Percentiles rank a stretch among this genome's conserved stretches.
Evolutionary conservation across 148 eudicot species (phyloP).

Genomic region (Vaccinium darrowii): DNA sequence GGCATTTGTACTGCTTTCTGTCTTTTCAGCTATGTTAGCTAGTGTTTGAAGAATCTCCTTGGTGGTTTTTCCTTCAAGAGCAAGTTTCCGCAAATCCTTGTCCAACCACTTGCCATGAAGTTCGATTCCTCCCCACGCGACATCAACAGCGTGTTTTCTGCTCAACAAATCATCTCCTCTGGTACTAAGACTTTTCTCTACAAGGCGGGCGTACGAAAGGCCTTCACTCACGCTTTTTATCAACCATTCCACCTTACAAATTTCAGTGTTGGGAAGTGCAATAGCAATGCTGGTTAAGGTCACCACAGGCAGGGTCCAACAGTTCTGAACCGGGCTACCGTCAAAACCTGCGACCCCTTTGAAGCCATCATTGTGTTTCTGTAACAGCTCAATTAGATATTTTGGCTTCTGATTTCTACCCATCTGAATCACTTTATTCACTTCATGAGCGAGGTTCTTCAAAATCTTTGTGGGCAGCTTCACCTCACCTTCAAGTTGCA

Average conservation of each 20-base stretch:
- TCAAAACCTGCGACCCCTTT: not conserved
- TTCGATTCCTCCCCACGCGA: slow-evolving; percentile 4
- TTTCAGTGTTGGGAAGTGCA: slow-evolving; percentile 4
- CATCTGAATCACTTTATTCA: not conserved
- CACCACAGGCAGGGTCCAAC: slow-evolving; percentile 10
- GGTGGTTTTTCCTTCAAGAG: not conserved
- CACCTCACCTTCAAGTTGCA: not conserved
- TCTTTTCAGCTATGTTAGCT: not conserved
- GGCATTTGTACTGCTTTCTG: not conserved
- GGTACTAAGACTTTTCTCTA: not conserved
- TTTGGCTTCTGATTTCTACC: not conserved
- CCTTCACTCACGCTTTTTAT: not conserved
- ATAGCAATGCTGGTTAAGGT: slow-evolving; percentile 9
- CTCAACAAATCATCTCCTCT: not conserved
- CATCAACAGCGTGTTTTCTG: not conserved
- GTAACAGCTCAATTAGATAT: not conserved
- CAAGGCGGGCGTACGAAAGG: not conserved
- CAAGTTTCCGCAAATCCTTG: not conserved
- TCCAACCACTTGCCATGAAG: slow-evolving; percentile 10
- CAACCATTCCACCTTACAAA: not conserved
- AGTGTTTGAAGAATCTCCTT: not conserved
- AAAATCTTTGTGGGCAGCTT: not conserved
- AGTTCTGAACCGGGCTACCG: not conserved
- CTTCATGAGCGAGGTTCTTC: not conserved
- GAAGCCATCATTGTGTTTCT: not conserved